A percentile compares a stretch with the other conserved stretches of the same genome.
Conservation (phyloP, 2,329 filamentous ascomycete species). For the Massarina eburnea region DNA sequence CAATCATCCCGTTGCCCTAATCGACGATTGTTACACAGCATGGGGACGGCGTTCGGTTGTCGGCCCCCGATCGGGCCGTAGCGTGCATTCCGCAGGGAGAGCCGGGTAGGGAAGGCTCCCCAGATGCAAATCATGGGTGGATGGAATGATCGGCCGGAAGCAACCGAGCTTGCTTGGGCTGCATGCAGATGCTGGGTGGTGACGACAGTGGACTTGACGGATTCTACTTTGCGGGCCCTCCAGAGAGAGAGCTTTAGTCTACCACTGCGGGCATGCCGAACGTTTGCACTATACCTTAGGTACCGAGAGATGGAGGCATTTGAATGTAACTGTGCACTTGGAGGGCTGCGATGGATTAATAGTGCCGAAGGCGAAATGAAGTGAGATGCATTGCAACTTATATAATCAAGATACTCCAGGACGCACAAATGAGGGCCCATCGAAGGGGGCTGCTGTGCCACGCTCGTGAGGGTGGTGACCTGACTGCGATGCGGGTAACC, state of each 20-base stretch:
- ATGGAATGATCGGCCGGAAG: conserved; percentile 34
- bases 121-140: conserved; percentile 9
- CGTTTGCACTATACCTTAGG: background rate
- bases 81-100: conserved; percentile 29
- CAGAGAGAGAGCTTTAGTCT: conserved; percentile 11
- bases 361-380: background rate
- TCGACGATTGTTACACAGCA: conserved; percentile 28
- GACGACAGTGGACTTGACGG: conserved; percentile 15
- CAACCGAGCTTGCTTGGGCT: conserved; percentile 28
- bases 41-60: conserved; percentile 27
- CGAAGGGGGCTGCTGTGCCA: background rate
- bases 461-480: conserved; percentile 14
- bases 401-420: background rate
- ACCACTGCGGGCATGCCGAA: conserved; percentile 24
- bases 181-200: conserved; percentile 26
- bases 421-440: too few species aligned
- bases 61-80: conserved; percentile 20
- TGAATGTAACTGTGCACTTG: background rate
- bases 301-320: background rate
- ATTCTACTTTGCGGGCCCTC: conserved; percentile 5
- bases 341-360: too few species aligned
- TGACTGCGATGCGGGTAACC: conserved; percentile 27
- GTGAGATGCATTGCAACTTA: background rate
- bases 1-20: conserved; percentile 15
- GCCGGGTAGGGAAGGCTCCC: conserved; percentile 12